Evolutionary conservation across 2,329 filamentous ascomycete genomes (phyloP).

Genomic region (Dactylonectria macrodidyma): DNA sequence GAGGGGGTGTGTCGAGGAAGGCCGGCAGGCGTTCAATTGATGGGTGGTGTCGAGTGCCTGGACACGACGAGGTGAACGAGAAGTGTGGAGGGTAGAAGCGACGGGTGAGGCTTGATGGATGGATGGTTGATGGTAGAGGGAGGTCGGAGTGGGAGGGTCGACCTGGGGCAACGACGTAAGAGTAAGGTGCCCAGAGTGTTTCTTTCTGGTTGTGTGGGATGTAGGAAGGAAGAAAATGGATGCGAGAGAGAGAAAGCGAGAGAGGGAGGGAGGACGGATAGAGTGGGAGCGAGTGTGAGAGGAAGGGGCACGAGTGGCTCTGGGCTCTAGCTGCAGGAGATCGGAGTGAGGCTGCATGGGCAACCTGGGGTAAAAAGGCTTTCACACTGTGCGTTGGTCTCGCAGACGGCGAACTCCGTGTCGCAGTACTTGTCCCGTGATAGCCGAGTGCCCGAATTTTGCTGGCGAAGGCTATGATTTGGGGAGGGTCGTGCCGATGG

Average conservation of each 20-base stretch:
- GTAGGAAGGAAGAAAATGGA: constrained; percentile 23
- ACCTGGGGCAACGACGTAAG: constrained; percentile 12
- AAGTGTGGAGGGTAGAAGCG: constrained; percentile 20
- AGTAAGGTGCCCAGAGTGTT: constrained; percentile 20
- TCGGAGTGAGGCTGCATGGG: constrained; percentile 46
- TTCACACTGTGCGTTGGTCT: constrained; percentile 44
- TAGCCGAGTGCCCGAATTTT: constrained; percentile 11
- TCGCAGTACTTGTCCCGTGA: constrained; percentile 35
- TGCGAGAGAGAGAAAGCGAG: constrained; percentile 31
- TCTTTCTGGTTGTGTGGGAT: constrained; percentile 20
- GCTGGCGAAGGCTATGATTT: constrained; percentile 15
- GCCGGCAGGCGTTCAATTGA: constrained; percentile 17
- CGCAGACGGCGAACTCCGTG: constrained; percentile 41
- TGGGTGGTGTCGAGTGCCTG: constrained; percentile 12
- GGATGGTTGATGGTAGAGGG: constrained; percentile 24
- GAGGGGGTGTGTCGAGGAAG: background rate
- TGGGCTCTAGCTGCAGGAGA: constrained; percentile 45
- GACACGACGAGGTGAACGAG: constrained; percentile 32
- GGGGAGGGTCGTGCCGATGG: background rate
- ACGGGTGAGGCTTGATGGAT: constrained; percentile 24
- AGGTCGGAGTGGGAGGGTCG: constrained; percentile 25
- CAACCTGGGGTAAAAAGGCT: constrained; percentile 43
- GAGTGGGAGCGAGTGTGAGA: constrained; percentile 45
- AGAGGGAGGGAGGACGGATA: constrained; percentile 45
- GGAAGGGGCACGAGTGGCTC: constrained; percentile 50